Percentiles rank a stretch among this genome's conserved stretches.
Evolutionary conservation across 305 asterid genomes (phyloP).

Genomic region (Solanum hybrid): DNA sequence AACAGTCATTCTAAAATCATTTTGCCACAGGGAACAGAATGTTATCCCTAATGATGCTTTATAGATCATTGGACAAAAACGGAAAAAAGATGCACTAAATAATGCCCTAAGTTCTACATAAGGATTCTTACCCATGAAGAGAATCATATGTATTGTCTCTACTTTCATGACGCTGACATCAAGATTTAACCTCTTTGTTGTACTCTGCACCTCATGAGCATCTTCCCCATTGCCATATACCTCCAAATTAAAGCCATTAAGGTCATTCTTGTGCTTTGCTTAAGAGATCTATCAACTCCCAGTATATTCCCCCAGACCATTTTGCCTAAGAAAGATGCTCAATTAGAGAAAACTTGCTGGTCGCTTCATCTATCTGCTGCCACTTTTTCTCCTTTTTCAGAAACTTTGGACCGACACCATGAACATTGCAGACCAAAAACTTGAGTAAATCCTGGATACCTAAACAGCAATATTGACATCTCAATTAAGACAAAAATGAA

Average conservation of each 20-base stretch:
- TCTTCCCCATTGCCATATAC: constrained; percentile 93
- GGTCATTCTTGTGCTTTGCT: constrained; percentile 66
- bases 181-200: constrained; percentile 62
- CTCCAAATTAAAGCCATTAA: constrained; percentile 84
- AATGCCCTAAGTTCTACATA: not conserved
- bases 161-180: constrained; percentile 78
- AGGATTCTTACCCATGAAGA: constrained; percentile 61
- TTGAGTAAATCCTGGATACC: constrained; percentile 92
- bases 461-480: constrained; percentile 15
- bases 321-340: constrained; percentile 92
- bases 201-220: constrained; percentile 75
- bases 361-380: constrained; percentile 74
- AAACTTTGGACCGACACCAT: constrained; percentile 86
- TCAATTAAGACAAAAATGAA: not conserved
- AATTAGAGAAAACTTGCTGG: constrained; percentile 61
- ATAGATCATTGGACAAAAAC: not conserved
- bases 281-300: constrained; percentile 77
- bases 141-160: constrained; percentile 93
- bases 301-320: constrained; percentile 94
- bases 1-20: not conserved
- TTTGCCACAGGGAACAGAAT: not conserved
- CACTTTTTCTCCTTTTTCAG: constrained; percentile 67
- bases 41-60: not conserved
- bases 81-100: not conserved
- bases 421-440: constrained; percentile 79